These are phyloP conservation scores for Prunus campanulata DNA, from an alignment of 306 rosid species.

Conservation along the genomic window DNA sequence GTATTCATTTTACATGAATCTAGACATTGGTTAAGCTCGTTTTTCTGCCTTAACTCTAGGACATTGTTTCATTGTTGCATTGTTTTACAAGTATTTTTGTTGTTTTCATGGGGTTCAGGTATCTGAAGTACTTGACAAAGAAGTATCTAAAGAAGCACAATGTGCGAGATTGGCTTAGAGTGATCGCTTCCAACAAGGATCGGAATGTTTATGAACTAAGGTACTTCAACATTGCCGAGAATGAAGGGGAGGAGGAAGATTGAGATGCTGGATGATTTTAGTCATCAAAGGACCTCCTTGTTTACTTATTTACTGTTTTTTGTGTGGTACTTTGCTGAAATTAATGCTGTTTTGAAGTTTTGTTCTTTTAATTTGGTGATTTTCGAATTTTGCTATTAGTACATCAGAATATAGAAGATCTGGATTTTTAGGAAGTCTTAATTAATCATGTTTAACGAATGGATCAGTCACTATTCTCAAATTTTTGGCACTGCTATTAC, in stretches of 20 bases:
- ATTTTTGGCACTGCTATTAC: not conserved
- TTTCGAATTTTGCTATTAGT: conserved; percentile 6
- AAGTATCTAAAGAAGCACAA: conserved; percentile 61
- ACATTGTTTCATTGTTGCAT: not conserved
- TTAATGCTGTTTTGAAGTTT: conserved; percentile 23
- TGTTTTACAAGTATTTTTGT: not conserved
- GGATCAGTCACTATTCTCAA: not conserved
- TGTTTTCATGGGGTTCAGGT: conserved; percentile 29
- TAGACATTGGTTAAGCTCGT: no score
- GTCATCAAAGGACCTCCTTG: not conserved
- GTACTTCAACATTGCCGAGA: conserved; percentile 67
- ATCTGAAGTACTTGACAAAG: conserved; percentile 54
- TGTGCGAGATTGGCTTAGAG: conserved; percentile 64
- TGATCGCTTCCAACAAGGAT: conserved; percentile 61
- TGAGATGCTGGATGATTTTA: not conserved
- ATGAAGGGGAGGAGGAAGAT: conserved; percentile 62
- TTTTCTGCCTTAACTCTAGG: no score
- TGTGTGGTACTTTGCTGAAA: not conserved
- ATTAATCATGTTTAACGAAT: not conserved
- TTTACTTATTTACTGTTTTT: conserved; percentile 6
- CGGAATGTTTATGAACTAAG: conserved; percentile 54
- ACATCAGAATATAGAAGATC: not conserved
- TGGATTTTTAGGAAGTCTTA: not conserved
- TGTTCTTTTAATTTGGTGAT: conserved; percentile 8
- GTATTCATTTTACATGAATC: no score